These are phyloP conservation scores for Aleurites moluccanus DNA, from an alignment of 441 rosid species.

Conservation along the genomic window DNA sequence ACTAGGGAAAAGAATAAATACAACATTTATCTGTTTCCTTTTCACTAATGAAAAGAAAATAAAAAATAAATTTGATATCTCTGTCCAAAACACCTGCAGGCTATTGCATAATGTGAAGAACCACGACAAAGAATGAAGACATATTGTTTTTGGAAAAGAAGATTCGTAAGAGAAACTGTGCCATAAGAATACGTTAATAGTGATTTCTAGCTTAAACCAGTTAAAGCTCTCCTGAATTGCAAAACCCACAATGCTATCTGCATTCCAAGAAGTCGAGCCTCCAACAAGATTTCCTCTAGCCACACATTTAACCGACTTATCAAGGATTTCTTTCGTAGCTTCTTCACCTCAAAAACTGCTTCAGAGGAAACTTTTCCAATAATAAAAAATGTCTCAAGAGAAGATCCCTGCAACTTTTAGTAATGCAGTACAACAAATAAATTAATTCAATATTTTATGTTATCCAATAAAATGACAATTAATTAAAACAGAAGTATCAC, in stretches of 20 bases:
- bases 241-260: conserved; percentile 69
- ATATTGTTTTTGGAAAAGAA: not conserved
- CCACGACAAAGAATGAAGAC: conserved; percentile 29
- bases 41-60: not conserved
- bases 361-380: conserved; percentile 79
- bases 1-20: not conserved
- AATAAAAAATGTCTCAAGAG: conserved; percentile 70
- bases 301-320: conserved; percentile 45
- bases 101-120: conserved; percentile 14
- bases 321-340: conserved; percentile 52
- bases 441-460: conserved; percentile 5
- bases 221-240: conserved; percentile 54
- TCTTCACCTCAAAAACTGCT: conserved; percentile 84
- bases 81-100: conserved; percentile 7
- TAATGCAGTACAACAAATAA: conserved; percentile 12
- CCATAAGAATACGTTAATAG: not conserved
- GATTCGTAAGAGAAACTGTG: not conserved
- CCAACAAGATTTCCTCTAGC: conserved; percentile 63
- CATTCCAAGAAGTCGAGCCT: conserved; percentile 66
- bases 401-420: conserved; percentile 68
- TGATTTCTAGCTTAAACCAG: conserved; percentile 28
- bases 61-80: conserved; percentile 24
- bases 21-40: not conserved
- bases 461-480: not conserved
- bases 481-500: not conserved